Conservation (phyloP, 306 rosid genomes). For the Sicyos baderoa region DNA sequence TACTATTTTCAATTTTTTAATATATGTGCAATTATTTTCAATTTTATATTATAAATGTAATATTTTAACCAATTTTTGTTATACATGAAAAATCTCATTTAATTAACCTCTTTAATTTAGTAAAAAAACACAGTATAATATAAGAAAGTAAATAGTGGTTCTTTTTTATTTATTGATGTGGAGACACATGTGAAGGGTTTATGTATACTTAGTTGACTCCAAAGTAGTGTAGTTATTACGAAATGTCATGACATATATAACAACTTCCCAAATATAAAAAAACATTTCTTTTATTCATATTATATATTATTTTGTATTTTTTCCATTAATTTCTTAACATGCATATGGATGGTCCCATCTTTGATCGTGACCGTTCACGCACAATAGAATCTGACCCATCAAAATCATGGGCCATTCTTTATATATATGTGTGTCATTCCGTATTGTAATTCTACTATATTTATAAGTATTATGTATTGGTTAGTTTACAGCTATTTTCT, state of each 20-base stretch:
- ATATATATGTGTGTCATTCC: not conserved
- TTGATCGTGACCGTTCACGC: constrained; percentile 10
- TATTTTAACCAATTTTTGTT: not conserved
- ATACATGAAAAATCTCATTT: too few species aligned
- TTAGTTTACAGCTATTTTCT: not conserved
- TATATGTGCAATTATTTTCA: too few species aligned
- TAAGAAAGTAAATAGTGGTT: not conserved
- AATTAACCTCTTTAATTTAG: not conserved
- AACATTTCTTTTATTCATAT: not conserved
- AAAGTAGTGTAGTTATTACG: not conserved
- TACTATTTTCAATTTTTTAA: too few species aligned
- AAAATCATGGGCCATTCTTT: constrained; percentile 10
- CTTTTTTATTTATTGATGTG: not conserved
- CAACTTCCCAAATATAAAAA: not conserved
- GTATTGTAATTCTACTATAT: not conserved
- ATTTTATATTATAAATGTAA: too few species aligned
- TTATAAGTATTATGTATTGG: not conserved
- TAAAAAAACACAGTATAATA: not conserved
- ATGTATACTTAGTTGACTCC: not conserved
- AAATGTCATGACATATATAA: constrained; percentile 5
- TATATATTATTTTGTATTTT: not conserved
- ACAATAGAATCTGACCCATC: constrained; percentile 17
- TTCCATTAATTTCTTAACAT: not conserved
- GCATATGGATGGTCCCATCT: constrained; percentile 12
- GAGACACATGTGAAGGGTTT: not conserved